phyloP scores from a whole-genome alignment of 495 filamentous ascomycete species.

The Aspergillus funiculosus region DNA sequence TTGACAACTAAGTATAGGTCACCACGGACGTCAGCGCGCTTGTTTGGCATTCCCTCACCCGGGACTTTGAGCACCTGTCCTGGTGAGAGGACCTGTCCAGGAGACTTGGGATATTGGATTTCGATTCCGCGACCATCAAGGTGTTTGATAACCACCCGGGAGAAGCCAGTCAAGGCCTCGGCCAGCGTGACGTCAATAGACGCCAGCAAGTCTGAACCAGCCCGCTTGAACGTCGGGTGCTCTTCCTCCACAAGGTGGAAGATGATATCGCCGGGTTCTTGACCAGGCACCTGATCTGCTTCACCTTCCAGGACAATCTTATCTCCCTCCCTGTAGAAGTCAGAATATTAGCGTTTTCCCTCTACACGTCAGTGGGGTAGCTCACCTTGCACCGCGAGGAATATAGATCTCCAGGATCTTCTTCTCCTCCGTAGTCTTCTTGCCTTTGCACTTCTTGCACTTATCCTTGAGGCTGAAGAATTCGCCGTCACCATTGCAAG shows the following conservation, averaged over 20 bases:
- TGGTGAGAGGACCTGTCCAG: slow-evolving; percentile 70
- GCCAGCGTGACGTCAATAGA: slow-evolving; percentile 71
- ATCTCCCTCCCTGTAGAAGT: slow-evolving; percentile 61
- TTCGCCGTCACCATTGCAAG: slow-evolving; percentile 74
- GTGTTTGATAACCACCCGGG: slow-evolving; percentile 84
- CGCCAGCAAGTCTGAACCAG: slow-evolving; percentile 77
- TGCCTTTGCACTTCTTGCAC: slow-evolving; percentile 97
- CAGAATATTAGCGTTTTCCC: slow-evolving; percentile 16
- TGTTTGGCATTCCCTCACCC: slow-evolving; percentile 91
- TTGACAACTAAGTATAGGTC: slow-evolving; percentile 85
- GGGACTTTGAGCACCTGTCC: slow-evolving; percentile 75
- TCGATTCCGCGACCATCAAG: slow-evolving; percentile 90
- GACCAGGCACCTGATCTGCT: slow-evolving; percentile 87
- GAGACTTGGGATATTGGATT: slow-evolving; percentile 59
- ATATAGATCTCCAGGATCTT: slow-evolving; percentile 97
- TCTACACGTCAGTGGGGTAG: neutral
- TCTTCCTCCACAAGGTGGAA: slow-evolving; percentile 79
- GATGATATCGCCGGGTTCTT: slow-evolving; percentile 87
- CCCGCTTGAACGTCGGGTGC: slow-evolving; percentile 72
- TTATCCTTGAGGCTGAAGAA: slow-evolving; percentile 91
- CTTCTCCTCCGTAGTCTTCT: slow-evolving; percentile 69
- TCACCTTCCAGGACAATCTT: slow-evolving; percentile 87
- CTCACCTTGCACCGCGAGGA: slow-evolving; percentile 70
- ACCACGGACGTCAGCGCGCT: slow-evolving; percentile 74
- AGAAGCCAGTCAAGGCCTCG: slow-evolving; percentile 84